phyloP scores from a whole-genome alignment of 148 eudicot species.

The Dianthus caryophyllus region DNA sequence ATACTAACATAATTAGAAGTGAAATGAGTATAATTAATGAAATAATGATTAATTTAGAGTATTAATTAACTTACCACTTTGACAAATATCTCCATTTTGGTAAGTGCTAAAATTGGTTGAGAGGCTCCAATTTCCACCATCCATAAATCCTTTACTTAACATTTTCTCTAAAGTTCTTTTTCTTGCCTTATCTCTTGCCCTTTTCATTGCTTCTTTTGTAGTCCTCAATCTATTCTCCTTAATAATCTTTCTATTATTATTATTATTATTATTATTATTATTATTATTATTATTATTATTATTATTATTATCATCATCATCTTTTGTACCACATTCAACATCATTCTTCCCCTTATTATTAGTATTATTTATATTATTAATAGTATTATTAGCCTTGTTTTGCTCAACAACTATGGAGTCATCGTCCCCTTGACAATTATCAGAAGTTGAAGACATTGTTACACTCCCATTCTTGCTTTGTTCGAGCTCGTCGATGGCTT shows the following conservation, averaged over 20 bases:
- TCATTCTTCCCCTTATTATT: neutral
- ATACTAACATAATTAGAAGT: no score
- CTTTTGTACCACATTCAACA: neutral
- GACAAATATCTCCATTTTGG: slow-evolving; percentile 8
- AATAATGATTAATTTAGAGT: neutral
- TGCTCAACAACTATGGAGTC: slow-evolving; percentile 16
- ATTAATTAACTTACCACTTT: slow-evolving; percentile 6
- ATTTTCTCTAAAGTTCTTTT: slow-evolving; percentile 38
- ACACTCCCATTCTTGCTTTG: slow-evolving; percentile 26
- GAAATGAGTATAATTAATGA: neutral
- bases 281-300: no score
- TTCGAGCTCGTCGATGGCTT: slow-evolving; percentile 45
- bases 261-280: neutral
- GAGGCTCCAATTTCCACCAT: slow-evolving; percentile 21
- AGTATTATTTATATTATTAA: neutral
- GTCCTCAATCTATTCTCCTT: slow-evolving; percentile 13
- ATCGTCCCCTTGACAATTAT: slow-evolving; percentile 45
- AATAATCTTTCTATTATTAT: neutral
- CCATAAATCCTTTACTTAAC: neutral
- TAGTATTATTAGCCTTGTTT: neutral
- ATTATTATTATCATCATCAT: no score
- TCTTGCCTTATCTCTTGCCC: slow-evolving; percentile 58
- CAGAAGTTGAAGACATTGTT: slow-evolving; percentile 35
- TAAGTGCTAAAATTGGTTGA: neutral
- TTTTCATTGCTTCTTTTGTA: slow-evolving; percentile 38